Evolutionary conservation across 164 flowering plant genomes (phyloP).

Genomic region (Chimonanthus salicifolius): DNA sequence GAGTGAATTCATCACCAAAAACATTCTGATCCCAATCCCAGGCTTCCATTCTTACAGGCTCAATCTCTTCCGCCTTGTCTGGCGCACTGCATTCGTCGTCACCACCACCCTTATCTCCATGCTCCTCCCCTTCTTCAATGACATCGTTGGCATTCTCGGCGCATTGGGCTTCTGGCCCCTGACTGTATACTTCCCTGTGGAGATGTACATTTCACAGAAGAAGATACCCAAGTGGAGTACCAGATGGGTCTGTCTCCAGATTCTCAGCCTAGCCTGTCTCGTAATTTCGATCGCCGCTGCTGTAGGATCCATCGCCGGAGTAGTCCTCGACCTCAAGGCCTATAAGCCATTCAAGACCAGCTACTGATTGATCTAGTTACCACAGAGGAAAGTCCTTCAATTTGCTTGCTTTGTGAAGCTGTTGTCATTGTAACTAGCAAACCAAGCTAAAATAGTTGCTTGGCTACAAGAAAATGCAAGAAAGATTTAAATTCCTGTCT

Average conservation of each 20-base stretch:
- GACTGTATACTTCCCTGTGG: constrained; percentile 68
- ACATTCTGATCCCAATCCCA: constrained; percentile 31
- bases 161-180: constrained; percentile 77
- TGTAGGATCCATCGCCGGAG: constrained; percentile 56
- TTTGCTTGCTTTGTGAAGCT: not conserved
- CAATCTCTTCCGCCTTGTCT: constrained; percentile 50
- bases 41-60: constrained; percentile 32
- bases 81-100: constrained; percentile 54
- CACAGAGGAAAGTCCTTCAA: not conserved
- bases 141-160: constrained; percentile 59
- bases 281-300: constrained; percentile 54
- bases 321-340: constrained; percentile 38
- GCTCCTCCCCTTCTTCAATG: constrained; percentile 77
- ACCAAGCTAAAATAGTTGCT: not conserved
- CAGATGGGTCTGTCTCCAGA: constrained; percentile 54
- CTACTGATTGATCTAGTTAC: constrained; percentile 17
- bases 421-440: not conserved
- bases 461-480: not conserved
- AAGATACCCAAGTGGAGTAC: constrained; percentile 53
- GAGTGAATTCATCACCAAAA: constrained; percentile 36
- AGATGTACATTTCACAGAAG: constrained; percentile 65
- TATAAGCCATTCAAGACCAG: constrained; percentile 42
- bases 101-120: constrained; percentile 54
- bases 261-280: constrained; percentile 50
- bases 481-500: not conserved